A percentile compares a stretch with the other conserved stretches of the same genome.
These are phyloP conservation scores for Quercus tomentella DNA, from an alignment of 331 rosid species.

Conservation along the genomic window DNA sequence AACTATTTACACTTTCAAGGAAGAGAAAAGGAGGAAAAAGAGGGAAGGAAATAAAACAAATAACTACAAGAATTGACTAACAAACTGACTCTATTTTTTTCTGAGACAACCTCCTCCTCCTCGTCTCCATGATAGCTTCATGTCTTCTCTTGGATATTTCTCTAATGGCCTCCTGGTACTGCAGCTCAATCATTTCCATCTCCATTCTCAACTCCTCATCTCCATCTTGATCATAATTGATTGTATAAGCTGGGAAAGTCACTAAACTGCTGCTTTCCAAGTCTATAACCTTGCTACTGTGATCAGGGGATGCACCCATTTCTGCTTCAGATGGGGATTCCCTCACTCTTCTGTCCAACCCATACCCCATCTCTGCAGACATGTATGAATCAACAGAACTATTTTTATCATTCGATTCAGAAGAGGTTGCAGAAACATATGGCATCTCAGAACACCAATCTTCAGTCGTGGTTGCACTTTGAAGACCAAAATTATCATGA, in stretches of 20 bases:
- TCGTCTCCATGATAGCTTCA: slow-evolving; percentile 42
- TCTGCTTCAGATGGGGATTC: slow-evolving; percentile 16
- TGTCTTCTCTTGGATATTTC: slow-evolving; percentile 31
- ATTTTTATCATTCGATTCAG: slow-evolving; percentile 14
- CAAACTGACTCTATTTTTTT: slow-evolving; percentile 24
- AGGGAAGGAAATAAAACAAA: neutral
- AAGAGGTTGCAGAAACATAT: slow-evolving; percentile 18
- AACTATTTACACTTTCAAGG: too few relatives aligned
- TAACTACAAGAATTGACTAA: neutral
- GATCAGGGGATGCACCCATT: slow-evolving; percentile 4
- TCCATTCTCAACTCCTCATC: slow-evolving; percentile 34
- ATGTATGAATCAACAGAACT: slow-evolving; percentile 20
- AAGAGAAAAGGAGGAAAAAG: too few relatives aligned
- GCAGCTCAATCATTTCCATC: slow-evolving; percentile 44
- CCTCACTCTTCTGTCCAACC: slow-evolving; percentile 8
- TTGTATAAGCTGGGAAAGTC: slow-evolving; percentile 4
- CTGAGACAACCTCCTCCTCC: slow-evolving; percentile 29
- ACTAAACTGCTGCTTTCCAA: slow-evolving; percentile 4
- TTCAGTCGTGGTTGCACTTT: slow-evolving; percentile 4
- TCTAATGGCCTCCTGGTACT: slow-evolving; percentile 32
- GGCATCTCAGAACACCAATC: slow-evolving; percentile 27
- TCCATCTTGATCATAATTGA: neutral
- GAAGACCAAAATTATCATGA: slow-evolving; percentile 4
- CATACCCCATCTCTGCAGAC: slow-evolving; percentile 23
- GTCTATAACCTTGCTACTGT: slow-evolving; percentile 9